Evolutionary conservation across 83 land plant species (phyloP).

Genomic region (Larix sibirica): DNA sequence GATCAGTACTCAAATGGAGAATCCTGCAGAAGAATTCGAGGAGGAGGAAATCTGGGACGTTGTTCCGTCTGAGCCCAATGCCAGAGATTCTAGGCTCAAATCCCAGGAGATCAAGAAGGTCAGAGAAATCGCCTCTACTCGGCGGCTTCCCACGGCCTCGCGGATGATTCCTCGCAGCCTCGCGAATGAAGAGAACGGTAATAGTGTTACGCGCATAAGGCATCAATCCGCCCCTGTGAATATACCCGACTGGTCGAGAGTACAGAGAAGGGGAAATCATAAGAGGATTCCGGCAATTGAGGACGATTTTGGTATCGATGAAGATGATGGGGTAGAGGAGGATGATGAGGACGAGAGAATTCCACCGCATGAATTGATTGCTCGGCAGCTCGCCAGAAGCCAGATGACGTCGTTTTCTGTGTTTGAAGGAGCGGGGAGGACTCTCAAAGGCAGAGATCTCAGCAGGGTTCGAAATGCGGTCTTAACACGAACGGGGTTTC

Average conservation of each 20-base stretch:
- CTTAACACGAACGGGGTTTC: conserved; percentile 62
- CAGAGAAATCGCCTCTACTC: not conserved
- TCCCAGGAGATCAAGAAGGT: not conserved
- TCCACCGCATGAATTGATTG: conserved; percentile 69
- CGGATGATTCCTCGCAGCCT: conserved; percentile 2
- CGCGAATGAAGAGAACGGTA: not conserved
- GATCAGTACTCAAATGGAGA: not conserved
- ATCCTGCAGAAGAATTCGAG: conserved; percentile 1
- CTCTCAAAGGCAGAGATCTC: conserved; percentile 76
- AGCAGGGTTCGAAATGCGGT: conserved; percentile 77
- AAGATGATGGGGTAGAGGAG: conserved; percentile 28
- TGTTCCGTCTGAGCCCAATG: not conserved
- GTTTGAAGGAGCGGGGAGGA: conserved; percentile 72
- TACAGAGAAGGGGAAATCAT: not conserved
- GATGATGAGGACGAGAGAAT: conserved; percentile 39
- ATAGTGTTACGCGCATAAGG: not conserved
- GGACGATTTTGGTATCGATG: not conserved
- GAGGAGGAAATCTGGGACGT: conserved; percentile 8
- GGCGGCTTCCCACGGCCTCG: not conserved
- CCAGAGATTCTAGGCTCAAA: not conserved
- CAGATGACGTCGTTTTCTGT: conserved; percentile 67
- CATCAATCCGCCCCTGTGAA: conserved; percentile 4
- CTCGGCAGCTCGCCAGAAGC: conserved; percentile 55
- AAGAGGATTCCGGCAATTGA: not conserved
- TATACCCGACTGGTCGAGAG: conserved; percentile 3